Evolutionary conservation across 2,329 filamentous ascomycete genomes (phyloP).

Genomic region (Amesomyces nigricolor): DNA sequence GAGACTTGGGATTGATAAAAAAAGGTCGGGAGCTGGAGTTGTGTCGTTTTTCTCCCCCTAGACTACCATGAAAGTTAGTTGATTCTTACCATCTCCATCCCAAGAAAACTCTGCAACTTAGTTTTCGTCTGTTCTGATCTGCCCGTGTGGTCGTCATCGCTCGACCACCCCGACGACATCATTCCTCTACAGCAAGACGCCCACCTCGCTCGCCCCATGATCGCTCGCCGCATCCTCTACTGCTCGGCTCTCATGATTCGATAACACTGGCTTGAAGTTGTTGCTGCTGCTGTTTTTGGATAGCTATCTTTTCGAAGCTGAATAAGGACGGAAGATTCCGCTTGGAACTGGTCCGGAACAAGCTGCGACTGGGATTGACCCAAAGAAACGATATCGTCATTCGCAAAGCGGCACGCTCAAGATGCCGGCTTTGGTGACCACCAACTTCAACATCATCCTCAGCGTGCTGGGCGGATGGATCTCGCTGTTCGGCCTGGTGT

Average conservation of each 20-base stretch:
- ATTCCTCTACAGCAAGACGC: neutral
- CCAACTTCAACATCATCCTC: constrained; percentile 80
- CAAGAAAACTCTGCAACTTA: no score
- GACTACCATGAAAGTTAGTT: neutral
- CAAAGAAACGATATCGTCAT: neutral
- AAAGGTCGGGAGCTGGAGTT: no score
- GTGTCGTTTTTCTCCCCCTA: neutral
- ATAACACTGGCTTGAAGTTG: constrained; percentile 35
- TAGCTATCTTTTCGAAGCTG: neutral
- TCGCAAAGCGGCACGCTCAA: constrained; percentile 17
- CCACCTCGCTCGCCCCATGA: neutral
- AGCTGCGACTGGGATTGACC: neutral
- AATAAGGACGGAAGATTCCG: neutral
- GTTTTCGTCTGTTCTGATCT: neutral
- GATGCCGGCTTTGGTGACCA: constrained; percentile 41
- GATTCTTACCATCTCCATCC: neutral
- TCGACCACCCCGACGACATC: neutral
- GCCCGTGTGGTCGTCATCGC: neutral
- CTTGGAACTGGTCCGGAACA: neutral
- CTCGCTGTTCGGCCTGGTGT: constrained; percentile 83
- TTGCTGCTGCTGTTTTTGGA: neutral
- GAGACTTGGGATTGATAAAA: no score
- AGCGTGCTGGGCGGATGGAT: constrained; percentile 81
- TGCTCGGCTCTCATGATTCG: constrained; percentile 35
- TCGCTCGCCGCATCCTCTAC: neutral